Evolutionary conservation across 2,329 filamentous ascomycete species (phyloP), one percentile per base, ranked within the genome.

Genomic region (Xylariaceae sp.): DNA sequence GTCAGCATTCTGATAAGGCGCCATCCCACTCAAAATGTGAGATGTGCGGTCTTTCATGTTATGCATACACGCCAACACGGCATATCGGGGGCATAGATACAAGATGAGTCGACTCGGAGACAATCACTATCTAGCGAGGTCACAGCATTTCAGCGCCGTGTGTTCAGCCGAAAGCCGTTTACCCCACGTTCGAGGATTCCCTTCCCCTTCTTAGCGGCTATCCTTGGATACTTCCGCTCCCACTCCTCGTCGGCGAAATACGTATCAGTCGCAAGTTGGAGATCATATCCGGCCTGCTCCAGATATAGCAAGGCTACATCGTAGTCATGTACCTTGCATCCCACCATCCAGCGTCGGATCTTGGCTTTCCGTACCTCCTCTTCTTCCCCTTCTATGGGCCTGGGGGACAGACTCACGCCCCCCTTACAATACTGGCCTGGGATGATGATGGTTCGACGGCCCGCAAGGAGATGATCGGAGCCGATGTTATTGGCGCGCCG

Each of bases 331-430:
- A 89, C 86, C 68, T 92, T 92, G 72, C 85, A 89, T 1, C 79
- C 77, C 2, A 89, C 83, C 88, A 91, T 91, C 76, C 86, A 92
- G 58, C 86, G 80, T 42, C 89, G 77, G 35, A 92, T 78, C 66
- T 85, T 85, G 19, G 74, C 77, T 71, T 89, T 91, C 59, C 84
- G 79, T 48, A 80, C 74, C 71, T 88, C 85, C 64, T 90, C 88
- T 45, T 87, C 86, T 66, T 89, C 87, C 47, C 85, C 83, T 51
- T 88, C 86, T n/a, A 88, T 64, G 0, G 88, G 88, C 31, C 79
- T 74, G 1, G 88, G 87, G 45, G 84, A 88, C 29, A 91, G 72
- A 62, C 82, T 86, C 4, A 86, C 74, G 3, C 83, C 84, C 3
- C 78, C 84, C 62, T 81, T 82, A 72, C 88, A 89, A 65, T 81